phyloP scores from a whole-genome alignment of 805 yeast genomes.

The Sugiyamaella floridensis region DNA sequence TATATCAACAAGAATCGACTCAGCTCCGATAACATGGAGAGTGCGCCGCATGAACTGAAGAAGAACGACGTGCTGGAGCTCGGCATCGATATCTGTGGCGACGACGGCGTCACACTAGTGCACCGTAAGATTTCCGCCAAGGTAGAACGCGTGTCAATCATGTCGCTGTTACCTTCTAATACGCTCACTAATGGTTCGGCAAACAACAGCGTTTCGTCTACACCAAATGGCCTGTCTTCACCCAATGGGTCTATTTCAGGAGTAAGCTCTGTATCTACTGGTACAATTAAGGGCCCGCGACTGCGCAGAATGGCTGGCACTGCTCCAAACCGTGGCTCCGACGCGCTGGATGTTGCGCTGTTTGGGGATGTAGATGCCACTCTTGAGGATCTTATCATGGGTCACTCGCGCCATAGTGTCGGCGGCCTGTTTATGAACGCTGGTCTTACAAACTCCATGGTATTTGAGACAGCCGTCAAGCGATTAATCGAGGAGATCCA shows the following conservation, averaged over 20 bases:
- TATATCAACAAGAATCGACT: constrained; percentile 74
- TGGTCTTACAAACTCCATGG: constrained; percentile 24
- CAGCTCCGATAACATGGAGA: constrained; percentile 47
- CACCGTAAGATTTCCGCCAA: constrained; percentile 84
- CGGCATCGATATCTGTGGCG: constrained; percentile 71
- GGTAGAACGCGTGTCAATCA: constrained; percentile 64
- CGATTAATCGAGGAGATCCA: constrained; percentile 30
- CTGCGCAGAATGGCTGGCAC: constrained; percentile 1
- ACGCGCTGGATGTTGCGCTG: constrained; percentile 26
- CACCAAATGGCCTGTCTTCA: background rate
- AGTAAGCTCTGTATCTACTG: background rate
- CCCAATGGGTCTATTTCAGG: background rate
- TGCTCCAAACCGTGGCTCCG: background rate
- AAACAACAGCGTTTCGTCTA: background rate
- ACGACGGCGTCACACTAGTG: constrained; percentile 44
- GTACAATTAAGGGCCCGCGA: background rate
- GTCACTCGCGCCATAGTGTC: constrained; percentile 28
- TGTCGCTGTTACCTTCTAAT: constrained; percentile 34
- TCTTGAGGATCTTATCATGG: constrained; percentile 30
- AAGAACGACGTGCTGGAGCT: constrained; percentile 85
- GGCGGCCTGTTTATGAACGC: constrained; percentile 31
- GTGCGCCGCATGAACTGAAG: constrained; percentile 50
- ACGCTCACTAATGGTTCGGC: background rate
- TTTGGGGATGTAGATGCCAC: constrained; percentile 31
- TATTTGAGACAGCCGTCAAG: constrained; percentile 31